Base-by-base conservation (phyloP, 1,284 basidiomycete genomes). In the Pterulicium gracile region DNA sequence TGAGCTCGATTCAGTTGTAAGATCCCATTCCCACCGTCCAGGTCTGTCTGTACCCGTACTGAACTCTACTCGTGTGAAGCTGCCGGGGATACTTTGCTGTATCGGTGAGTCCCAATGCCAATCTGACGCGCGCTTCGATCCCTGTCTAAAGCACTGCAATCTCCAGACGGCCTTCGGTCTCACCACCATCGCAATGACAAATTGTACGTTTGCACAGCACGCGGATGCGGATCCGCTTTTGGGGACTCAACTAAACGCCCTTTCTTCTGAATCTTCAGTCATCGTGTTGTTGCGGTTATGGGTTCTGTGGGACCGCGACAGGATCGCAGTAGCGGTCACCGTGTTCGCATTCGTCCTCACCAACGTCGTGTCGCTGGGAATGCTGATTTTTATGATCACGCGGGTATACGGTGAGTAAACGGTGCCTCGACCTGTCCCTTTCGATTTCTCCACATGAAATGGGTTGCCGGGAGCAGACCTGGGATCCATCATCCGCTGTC, bases 271-370 rank as follows among this genome's bases (percentile, higher is more conserved):
- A 20, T 19, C 45, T 15, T 10, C 47, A 66, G 66, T 65, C 48
- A 56, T 73, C 43, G 55, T 72, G 21, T 52, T 73, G 39, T 56
- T 72, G 14, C 65, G 68, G 2, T 47, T 72, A 12, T 73, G 71
- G 69, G 57, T 64, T 15, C 51, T 71, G 3, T 70, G 68, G 58
- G 60, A 64, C 27, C 63, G 67, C 4, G 53, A 57, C 24, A 56
- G 52, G 15, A 51, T 50, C 7, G 50, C 69, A n/a, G 58, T 73
- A 45, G n/a, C 61, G 12, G 53, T 47, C 47, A 69, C 67, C 1
- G 46, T 68, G 2, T 3, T 50, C 3, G 50, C 60, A 24, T 72
- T 63, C 20, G 23, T 65, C 12, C 2, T 60, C 1, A 61, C 62
- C 0, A 62, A 69, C 24, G 45, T 59, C 3, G 49, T 52, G 0